A percentile compares a stretch with the other conserved stretches of the same genome.
Conservation (phyloP, 2,329 filamentous ascomycete genomes). For the Microcera coccophila region DNA sequence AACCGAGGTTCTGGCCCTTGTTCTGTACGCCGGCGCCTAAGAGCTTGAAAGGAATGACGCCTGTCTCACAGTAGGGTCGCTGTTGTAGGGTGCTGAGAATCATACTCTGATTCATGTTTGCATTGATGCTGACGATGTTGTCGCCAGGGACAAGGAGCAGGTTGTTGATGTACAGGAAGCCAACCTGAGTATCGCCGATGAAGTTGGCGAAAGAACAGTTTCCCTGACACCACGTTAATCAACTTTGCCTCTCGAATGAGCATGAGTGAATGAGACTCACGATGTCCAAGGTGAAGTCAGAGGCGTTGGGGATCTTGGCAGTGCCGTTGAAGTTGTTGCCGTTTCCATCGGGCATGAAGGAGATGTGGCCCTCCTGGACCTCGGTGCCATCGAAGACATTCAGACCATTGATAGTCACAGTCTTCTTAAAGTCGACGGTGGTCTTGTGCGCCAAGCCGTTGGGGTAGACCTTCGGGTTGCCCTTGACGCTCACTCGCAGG, state of each 20-base stretch:
- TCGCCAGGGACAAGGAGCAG: slow-evolving; percentile 55
- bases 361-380: slow-evolving; percentile 49
- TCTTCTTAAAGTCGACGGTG: slow-evolving; percentile 54
- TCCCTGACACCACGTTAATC: slow-evolving; percentile 40
- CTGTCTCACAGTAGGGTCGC: slow-evolving; percentile 50
- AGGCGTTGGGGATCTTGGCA: slow-evolving; percentile 60
- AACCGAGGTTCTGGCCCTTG: slow-evolving; percentile 49
- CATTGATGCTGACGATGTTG: slow-evolving; percentile 54
- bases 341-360: slow-evolving; percentile 35
- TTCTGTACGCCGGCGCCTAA: slow-evolving; percentile 50
- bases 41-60: slow-evolving; percentile 53
- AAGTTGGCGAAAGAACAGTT: slow-evolving; percentile 60
- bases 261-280: slow-evolving; percentile 38
- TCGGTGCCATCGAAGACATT: slow-evolving; percentile 54
- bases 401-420: slow-evolving; percentile 46
- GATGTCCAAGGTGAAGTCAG: slow-evolving; percentile 60
- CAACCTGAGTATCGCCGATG: slow-evolving; percentile 49
- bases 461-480: slow-evolving; percentile 50
- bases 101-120: slow-evolving; percentile 47
- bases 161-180: slow-evolving; percentile 55
- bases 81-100: slow-evolving; percentile 41
- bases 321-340: slow-evolving; percentile 59
- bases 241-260: neutral
- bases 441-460: slow-evolving; percentile 47
- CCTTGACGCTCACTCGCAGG: slow-evolving; percentile 48